Base-by-base conservation (phyloP, 1,284 basidiomycete species). In the Ceratobasidium theobromae region DNA sequence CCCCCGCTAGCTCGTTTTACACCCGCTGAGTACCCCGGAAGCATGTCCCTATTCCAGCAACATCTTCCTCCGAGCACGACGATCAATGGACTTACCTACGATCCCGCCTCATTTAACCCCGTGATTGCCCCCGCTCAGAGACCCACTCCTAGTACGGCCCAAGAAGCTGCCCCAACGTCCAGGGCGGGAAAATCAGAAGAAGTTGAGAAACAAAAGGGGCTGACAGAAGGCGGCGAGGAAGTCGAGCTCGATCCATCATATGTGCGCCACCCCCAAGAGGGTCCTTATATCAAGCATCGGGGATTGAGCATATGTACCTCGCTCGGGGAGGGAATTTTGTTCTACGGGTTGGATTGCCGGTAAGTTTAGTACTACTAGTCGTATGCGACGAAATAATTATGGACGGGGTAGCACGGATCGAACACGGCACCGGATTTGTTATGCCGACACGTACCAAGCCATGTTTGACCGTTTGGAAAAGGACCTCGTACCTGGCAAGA, bases 261-360 rank as follows among this genome's bases (percentile, higher is more conserved):
- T 65, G 65, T 71, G 27, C 33, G 72, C n/a, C 71, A 70, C 23
- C 55, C 41, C 6, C 46, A 71, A 41, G 55, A 35, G 27, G 71
- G 72, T 16, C 69, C 71, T 14, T 72, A 73, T 62, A 72, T 72
- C 38, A 64, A 58, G 23, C 64, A 71, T 25, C 54, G 38, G 3
- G 69, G 70, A n/a, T 62, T 70, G 16, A 72, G 71, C 40, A 69
- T 73, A 45, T 73, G 71, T 48, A 70, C 72, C 4, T 68, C 66
- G 2, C 55, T 72, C 18, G 72, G 72, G 16, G 69, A 71, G 25
- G 65, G 72, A 4, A 68, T 72, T 12, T 57, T 71, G 14, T 71
- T 76, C 45, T 72, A 76, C 40, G 71, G 75, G 25, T 65, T 78
- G n/a, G 76, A 78, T 52, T 76, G 76, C 67, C 72, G 58, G 58